A percentile compares a stretch with the other conserved stretches of the same genome.
These are phyloP conservation scores for Penicillium sp. DNA, from an alignment of 2,329 filamentous ascomycete genomes.

Conservation along the genomic window DNA sequence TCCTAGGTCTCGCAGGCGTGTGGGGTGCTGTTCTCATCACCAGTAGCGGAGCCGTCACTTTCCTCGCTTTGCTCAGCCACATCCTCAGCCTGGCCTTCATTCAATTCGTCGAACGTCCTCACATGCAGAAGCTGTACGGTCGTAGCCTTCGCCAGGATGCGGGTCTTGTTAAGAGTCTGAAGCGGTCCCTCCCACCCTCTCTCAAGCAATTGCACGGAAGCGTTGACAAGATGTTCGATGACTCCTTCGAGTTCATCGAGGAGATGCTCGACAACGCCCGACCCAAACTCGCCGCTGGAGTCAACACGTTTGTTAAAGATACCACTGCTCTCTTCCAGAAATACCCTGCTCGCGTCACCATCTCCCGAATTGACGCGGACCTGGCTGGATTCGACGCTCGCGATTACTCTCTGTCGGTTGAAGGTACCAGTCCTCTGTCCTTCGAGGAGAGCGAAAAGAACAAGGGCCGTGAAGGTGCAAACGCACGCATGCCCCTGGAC, in stretches of 20 bases:
- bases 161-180: conserved; percentile 86
- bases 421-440: conserved; percentile 60
- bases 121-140: conserved; percentile 98
- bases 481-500: conserved; percentile 64
- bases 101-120: conserved; percentile 88
- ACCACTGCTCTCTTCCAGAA: conserved; percentile 85
- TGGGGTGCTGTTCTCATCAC: conserved; percentile 95
- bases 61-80: conserved; percentile 81
- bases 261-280: conserved; percentile 82
- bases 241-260: conserved; percentile 84
- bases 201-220: conserved; percentile 81
- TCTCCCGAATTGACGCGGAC: conserved; percentile 76
- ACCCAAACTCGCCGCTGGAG: conserved; percentile 80
- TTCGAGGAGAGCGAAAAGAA: conserved; percentile 57
- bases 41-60: conserved; percentile 80
- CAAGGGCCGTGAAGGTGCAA: conserved; percentile 70
- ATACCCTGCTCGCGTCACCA: conserved; percentile 80
- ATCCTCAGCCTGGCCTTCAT: conserved; percentile 83
- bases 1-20: conserved; percentile 88
- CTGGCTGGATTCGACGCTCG: conserved; percentile 75
- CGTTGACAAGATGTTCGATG: conserved; percentile 80
- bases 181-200: conserved; percentile 77
- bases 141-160: conserved; percentile 78
- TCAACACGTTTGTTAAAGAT: conserved; percentile 83
- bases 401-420: conserved; percentile 73